Evolutionary conservation across 225 moss, liverwort and hornwort genomes (phyloP).

Genomic region (Physcomitrellopsis africana): DNA sequence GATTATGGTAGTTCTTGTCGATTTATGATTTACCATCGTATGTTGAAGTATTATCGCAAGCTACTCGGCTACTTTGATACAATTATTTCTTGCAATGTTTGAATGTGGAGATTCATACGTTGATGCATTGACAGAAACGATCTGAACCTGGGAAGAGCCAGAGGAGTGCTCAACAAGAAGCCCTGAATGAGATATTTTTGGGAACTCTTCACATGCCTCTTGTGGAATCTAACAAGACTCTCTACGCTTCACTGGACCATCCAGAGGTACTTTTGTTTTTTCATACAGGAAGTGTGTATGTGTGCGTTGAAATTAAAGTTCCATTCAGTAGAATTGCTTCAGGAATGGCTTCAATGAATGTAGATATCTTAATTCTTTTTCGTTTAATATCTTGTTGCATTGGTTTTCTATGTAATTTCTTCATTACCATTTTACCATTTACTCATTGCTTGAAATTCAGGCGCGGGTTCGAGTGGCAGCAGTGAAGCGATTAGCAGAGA

Average conservation of each 20-base stretch:
- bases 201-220: conserved; percentile 81
- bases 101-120: not conserved
- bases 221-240: conserved; percentile 77
- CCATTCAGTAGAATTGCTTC: not conserved
- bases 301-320: not conserved
- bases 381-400: conserved; percentile 4
- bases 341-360: conserved; percentile 1
- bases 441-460: conserved; percentile 40
- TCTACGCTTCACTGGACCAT: conserved; percentile 86
- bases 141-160: conserved; percentile 30
- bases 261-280: conserved; percentile 62
- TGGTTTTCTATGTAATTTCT: not conserved
- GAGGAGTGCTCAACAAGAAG: conserved; percentile 53
- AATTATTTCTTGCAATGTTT: conserved; percentile 3
- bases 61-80: conserved; percentile 13
- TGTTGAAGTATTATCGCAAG: not conserved
- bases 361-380: not conserved
- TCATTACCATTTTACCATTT: not conserved
- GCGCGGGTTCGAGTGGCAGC: conserved; percentile 81
- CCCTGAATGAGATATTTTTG: conserved; percentile 70
- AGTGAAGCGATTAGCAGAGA: conserved; percentile 65
- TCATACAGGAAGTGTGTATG: not conserved
- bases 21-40: conserved; percentile 3
- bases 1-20: conserved; percentile 12
- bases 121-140: conserved; percentile 41